Base-by-base conservation (phyloP, 805 yeast species). In the Candida lessepsii region DNA sequence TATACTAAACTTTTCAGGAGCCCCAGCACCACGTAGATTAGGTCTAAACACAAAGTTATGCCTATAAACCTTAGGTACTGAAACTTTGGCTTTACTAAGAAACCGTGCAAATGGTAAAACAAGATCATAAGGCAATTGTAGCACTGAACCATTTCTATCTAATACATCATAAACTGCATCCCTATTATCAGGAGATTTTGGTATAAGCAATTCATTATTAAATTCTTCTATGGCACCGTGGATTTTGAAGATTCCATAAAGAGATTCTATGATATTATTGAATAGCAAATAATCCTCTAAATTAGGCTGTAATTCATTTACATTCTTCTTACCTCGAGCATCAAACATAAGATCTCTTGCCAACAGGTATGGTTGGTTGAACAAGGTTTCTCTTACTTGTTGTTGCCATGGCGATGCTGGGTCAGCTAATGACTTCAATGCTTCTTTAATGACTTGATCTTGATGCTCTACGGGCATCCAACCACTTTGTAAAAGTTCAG, bases 331-430 rank as follows among this genome's bases (percentile, higher is more conserved):
- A 11, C 63, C 56, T 41, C 52, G 54, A 34, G 71, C 71, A 43
- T 90, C 98, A 60, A 85, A 93, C 45, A 93, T 67, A 10, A 88
- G 76, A 58, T 88, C 96, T 48, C 83, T 81, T 0, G 96, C 96
- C 44, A 86, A 71, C 59, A 83, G 82, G 52, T 88, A 83, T 0
- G 96, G 89, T 51, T 87, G 95, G 11, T 85, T 73, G 59, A 93
- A 93, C 25, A 93, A 64, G 0, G 93, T 84, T 39, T 83, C 85
- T 54, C 96, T 75, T 0, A 93, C 96, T 58, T 89, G 95, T 47
- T 81, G 86, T 49, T 90, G 93, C 95, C 96, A 89, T 1, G 96
- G 90, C 0, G 96, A 86, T 0, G 93, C 80, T 0, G 96, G 91
- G 57, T 89, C 90, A 0, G 96, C 84, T 42, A 93, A 63, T 20